Conservation (phyloP, 352 stramenopile species). For the Aphanomyces euteiches region DNA sequence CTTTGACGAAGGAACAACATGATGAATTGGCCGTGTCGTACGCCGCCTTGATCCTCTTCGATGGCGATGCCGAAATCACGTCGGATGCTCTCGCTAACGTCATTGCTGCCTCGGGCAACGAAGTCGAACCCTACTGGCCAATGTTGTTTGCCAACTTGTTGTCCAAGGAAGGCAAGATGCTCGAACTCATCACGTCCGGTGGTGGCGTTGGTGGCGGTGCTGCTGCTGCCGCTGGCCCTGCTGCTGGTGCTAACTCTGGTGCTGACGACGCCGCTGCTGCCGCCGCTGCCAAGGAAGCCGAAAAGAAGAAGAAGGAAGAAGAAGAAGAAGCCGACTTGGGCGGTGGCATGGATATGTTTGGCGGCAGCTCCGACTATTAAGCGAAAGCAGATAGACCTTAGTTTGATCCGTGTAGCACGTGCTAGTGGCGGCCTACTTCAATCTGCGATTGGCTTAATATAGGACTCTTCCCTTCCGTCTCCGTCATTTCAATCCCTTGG, state of each 20-base stretch:
- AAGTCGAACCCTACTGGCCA: constrained; percentile 83
- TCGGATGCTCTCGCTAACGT: constrained; percentile 59
- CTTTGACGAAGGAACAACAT: constrained; percentile 81
- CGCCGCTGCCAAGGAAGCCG: constrained; percentile 38
- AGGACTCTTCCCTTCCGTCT: constrained; percentile 30
- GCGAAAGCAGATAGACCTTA: constrained; percentile 29
- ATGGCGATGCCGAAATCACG: constrained; percentile 80
- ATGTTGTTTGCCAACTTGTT: constrained; percentile 66
- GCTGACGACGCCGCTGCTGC: constrained; percentile 41
- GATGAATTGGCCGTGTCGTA: constrained; percentile 82
- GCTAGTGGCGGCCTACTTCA: background rate
- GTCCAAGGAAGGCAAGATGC: constrained; percentile 74
- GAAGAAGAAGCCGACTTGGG: constrained; percentile 69
- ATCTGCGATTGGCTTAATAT: constrained; percentile 26
- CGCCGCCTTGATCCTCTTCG: constrained; percentile 80
- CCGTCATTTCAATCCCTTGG: background rate
- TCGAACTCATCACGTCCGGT: constrained; percentile 74
- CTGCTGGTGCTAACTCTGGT: constrained; percentile 39
- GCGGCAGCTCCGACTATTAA: constrained; percentile 61
- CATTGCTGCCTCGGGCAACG: constrained; percentile 72
- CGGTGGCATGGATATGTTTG: constrained; percentile 71
- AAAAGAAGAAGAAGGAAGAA: constrained; percentile 47
- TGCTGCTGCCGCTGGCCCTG: constrained; percentile 42
- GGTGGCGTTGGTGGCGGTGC: constrained; percentile 38
- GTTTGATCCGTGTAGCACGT: constrained; percentile 12